phyloP scores from a whole-genome alignment of 306 rosid genomes.

The Arachis hypogaea region DNA sequence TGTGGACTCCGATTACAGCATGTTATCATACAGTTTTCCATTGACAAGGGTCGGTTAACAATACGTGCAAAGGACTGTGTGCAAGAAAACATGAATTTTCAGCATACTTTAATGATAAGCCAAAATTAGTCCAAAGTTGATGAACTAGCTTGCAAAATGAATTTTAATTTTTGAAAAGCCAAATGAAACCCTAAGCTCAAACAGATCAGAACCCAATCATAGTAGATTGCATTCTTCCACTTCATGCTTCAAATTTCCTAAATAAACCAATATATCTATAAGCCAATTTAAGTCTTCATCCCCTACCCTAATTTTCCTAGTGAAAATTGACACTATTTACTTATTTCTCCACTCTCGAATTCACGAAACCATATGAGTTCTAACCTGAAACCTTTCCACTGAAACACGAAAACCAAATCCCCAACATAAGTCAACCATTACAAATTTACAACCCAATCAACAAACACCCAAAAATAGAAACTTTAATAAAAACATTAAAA shows the following conservation, averaged over 20 bases:
- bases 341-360: background rate
- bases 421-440: background rate
- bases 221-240: background rate
- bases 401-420: background rate
- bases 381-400: background rate
- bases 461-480: slow-evolving; percentile 4
- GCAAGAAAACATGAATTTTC: slow-evolving; percentile 10
- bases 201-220: background rate
- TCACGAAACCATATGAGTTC: background rate
- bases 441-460: background rate
- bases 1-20: background rate
- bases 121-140: background rate
- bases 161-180: background rate
- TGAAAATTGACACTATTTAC: background rate
- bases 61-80: slow-evolving; percentile 9
- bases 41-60: background rate
- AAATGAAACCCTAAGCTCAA: background rate
- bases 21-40: background rate
- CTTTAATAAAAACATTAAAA: background rate
- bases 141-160: background rate
- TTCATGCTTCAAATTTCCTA: background rate
- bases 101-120: slow-evolving; percentile 8
- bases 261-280: background rate
- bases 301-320: background rate
- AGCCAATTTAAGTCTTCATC: background rate